Percentiles rank a stretch among this genome's conserved stretches.
Conservation (phyloP, 805 yeast genomes). For the Kluyveromyces starmeri region DNA sequence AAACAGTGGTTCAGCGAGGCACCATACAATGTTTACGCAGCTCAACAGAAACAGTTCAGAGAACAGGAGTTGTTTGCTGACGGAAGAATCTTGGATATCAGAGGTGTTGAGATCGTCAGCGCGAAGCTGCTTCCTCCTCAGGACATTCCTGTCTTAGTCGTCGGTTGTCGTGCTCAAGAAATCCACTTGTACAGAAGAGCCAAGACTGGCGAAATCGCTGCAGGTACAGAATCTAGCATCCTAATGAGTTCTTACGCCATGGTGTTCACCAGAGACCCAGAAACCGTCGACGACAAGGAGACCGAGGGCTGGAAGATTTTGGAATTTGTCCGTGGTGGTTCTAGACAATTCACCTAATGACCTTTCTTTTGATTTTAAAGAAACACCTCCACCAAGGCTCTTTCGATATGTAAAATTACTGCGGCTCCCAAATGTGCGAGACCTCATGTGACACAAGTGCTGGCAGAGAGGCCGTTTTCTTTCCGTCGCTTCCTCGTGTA, state of each 20-base stretch:
- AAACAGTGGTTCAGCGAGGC: slow-evolving; percentile 95
- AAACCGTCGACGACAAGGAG: slow-evolving; percentile 77
- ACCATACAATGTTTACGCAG: slow-evolving; percentile 89
- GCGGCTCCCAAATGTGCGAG: too few relatives aligned
- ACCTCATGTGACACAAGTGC: too few relatives aligned
- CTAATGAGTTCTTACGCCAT: slow-evolving; percentile 90
- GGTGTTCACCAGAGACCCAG: slow-evolving; percentile 90
- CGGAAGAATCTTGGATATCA: slow-evolving; percentile 82
- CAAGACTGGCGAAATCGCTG: slow-evolving; percentile 90
- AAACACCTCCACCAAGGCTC: too few relatives aligned
- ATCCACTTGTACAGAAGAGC: slow-evolving; percentile 79
- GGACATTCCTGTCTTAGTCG: slow-evolving; percentile 85
- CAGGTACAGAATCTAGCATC: slow-evolving; percentile 92
- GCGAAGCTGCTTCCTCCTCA: slow-evolving; percentile 85
- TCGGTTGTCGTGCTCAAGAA: slow-evolving; percentile 95
- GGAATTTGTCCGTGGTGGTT: slow-evolving; percentile 90
- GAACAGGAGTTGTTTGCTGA: slow-evolving; percentile 90
- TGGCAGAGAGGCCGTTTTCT: too few relatives aligned
- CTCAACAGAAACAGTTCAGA: slow-evolving; percentile 83
- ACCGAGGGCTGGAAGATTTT: slow-evolving; percentile 97
- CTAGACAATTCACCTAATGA: slow-evolving; percentile 62
- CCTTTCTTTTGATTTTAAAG: neutral
- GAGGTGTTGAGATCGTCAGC: slow-evolving; percentile 88
- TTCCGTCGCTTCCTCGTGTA: too few relatives aligned
- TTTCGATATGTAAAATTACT: too few relatives aligned